These are phyloP conservation scores for Cladosporium velox DNA, from an alignment of 2,329 filamentous ascomycete species.

Conservation along the genomic window DNA sequence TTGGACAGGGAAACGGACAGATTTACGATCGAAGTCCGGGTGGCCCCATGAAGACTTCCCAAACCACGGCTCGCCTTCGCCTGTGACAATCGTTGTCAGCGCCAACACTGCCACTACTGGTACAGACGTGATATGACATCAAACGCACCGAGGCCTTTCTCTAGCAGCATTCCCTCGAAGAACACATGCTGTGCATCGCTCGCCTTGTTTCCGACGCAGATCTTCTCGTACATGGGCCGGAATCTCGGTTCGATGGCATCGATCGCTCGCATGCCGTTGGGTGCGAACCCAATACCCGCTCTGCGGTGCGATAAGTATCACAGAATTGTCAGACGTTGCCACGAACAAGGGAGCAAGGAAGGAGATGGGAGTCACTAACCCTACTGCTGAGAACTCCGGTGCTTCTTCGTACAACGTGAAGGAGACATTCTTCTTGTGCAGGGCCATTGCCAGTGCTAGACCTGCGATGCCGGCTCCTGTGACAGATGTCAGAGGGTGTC, in stretches of 20 bases:
- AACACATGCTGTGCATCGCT: constrained; percentile 3
- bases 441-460: neutral
- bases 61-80: neutral
- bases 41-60: constrained; percentile 3
- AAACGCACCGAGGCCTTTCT: neutral
- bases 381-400: neutral
- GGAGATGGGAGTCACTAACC: neutral
- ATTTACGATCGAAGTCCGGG: constrained; percentile 1
- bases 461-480: constrained; percentile 2
- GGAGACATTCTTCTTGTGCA: neutral
- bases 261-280: constrained; percentile 2
- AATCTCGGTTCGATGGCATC: constrained; percentile 7
- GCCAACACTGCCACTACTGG: too few species aligned
- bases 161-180: neutral
- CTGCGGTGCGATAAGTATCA: neutral
- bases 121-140: neutral
- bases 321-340: neutral
- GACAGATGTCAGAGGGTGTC: neutral
- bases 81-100: neutral
- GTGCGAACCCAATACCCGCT: constrained; percentile 2
- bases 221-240: neutral
- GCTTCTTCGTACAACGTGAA: constrained; percentile 3
- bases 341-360: neutral
- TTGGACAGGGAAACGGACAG: constrained; percentile 24
- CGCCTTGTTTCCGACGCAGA: neutral